Evolutionary conservation across 306 rosid genomes (phyloP).

Genomic region (Vigna unguiculata): DNA sequence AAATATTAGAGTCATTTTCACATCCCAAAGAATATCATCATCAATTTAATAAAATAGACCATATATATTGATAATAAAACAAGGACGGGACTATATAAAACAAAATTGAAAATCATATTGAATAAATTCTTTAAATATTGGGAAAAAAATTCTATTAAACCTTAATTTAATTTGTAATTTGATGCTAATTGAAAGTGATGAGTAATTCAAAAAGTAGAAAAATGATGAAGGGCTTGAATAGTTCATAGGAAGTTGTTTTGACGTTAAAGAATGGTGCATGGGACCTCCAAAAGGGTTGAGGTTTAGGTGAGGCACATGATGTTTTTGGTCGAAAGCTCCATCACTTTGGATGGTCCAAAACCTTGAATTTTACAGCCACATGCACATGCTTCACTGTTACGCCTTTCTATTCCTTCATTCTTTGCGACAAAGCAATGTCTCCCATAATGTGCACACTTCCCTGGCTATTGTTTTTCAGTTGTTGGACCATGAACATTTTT

Average conservation of each 20-base stretch:
- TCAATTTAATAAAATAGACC: too few species aligned
- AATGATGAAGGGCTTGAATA: background rate
- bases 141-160: too few species aligned
- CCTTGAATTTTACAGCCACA: slow-evolving; percentile 9
- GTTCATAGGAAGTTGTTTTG: background rate
- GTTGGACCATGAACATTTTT: background rate
- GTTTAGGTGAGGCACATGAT: slow-evolving; percentile 17
- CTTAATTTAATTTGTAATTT: too few species aligned
- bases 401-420: slow-evolving; percentile 23
- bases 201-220: background rate
- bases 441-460: background rate
- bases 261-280: slow-evolving; percentile 8
- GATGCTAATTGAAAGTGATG: background rate
- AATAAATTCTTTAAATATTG: too few species aligned
- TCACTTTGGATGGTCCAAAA: slow-evolving; percentile 19
- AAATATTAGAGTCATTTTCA: too few species aligned
- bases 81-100: too few species aligned
- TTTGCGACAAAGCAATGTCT: slow-evolving; percentile 34
- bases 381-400: slow-evolving; percentile 19
- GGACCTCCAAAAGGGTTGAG: background rate
- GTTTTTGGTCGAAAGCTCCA: background rate
- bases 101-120: too few species aligned
- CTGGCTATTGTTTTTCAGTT: background rate
- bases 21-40: too few species aligned
- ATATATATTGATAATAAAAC: too few species aligned